Base-by-base conservation (phyloP, 2,329 filamentous ascomycete genomes). In the Dothistroma pini region DNA sequence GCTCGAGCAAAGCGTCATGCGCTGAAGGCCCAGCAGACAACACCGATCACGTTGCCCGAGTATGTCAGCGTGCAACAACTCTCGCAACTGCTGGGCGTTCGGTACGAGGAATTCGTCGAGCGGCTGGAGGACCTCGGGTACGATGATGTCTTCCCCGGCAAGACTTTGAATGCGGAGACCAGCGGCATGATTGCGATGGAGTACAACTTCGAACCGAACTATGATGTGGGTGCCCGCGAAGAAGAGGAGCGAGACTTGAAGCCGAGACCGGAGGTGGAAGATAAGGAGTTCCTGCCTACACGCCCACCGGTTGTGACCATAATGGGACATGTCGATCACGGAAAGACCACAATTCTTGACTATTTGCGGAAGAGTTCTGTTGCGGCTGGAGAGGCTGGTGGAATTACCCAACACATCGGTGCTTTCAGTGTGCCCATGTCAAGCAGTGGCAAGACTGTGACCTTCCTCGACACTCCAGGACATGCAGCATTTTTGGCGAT, bases 281-380 rank as follows among this genome's bases (percentile, higher is more conserved):
- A 93, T 74, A 83, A 80, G 54, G 85, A 89, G 0, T 69, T 75
- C 14, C 76, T 97, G 8, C 91, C 92, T 1, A 76, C 80, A 35
- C 86, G 96, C 16, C 93, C 95, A 8, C 96, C 95, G 0, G 91
- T 99, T 38, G 93, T 99, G 44, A 97, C 96, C 0, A 99, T 99
- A 71, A 99, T 99, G 96, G 95, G 95, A 2, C 95, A 99, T 67
- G 95, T 99, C 69, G 96, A 99, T 74, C 95, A 99, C 75, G 95
- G 95, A 57, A 99, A 99, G 79, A 99, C 95, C 0, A 99, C 96
- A 0, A 87, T 99, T 48, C 81, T 99, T 10, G 95, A 99, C 74
- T 97, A 88, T 78, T 81, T 99, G 50, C 89, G 95, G 41, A 96
- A 96, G 69, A 95, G 93, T 1, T 97, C 92, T 7, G 86, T 99